A percentile compares a stretch with the other conserved stretches of the same genome.
Evolutionary conservation across 83 land plant genomes (phyloP).

Genomic region (Picea mariana): DNA sequence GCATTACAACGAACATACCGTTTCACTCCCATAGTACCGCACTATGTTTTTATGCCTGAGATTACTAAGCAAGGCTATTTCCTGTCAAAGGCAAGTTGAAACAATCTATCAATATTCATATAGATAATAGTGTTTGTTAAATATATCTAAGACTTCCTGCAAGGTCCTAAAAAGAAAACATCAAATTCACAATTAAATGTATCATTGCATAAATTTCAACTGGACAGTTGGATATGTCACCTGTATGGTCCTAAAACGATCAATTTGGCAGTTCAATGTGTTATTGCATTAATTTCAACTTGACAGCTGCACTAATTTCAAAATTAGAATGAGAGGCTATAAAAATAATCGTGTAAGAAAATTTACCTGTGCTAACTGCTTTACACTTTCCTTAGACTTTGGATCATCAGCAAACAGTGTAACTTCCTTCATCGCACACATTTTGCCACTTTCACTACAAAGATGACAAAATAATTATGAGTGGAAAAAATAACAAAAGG

Average conservation of each 20-base stretch:
- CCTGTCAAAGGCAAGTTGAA: constrained; percentile 42
- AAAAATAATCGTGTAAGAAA: neutral
- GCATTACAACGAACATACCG: constrained; percentile 30
- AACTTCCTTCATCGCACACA: constrained; percentile 96
- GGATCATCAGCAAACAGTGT: constrained; percentile 77
- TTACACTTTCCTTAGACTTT: constrained; percentile 84
- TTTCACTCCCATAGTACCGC: constrained; percentile 81
- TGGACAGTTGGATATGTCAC: too few species aligned
- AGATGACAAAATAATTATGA: neutral
- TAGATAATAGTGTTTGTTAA: neutral
- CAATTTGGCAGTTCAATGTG: too few species aligned
- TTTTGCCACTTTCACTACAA: constrained; percentile 83
- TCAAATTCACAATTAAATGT: too few species aligned
- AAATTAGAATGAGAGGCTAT: neutral
- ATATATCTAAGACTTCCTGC: neutral
- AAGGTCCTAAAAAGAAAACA: neutral
- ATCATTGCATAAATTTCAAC: too few species aligned
- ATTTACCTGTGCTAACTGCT: constrained; percentile 69
- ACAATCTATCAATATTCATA: neutral
- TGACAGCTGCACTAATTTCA: neutral
- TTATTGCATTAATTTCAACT: neutral
- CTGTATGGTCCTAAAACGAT: too few species aligned
- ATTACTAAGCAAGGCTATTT: constrained; percentile 64
- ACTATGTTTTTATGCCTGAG: constrained; percentile 78
- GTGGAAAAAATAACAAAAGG: neutral